Percentiles rank a stretch among this genome's conserved stretches.
phyloP scores from a whole-genome alignment of 768 basidiomycete species.

The Trametes sanguinea region DNA sequence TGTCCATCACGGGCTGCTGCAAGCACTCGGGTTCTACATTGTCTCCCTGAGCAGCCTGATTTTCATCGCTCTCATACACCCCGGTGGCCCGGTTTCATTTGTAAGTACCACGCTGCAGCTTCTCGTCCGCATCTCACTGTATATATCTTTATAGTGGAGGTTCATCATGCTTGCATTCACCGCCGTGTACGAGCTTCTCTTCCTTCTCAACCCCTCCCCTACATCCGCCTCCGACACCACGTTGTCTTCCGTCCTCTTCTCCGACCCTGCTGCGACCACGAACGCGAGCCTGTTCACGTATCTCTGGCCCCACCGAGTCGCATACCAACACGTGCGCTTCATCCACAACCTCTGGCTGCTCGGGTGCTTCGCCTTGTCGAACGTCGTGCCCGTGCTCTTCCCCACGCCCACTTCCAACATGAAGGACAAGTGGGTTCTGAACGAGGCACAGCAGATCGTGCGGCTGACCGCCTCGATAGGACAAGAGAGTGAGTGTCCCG shows the following conservation, averaged over 20 bases:
- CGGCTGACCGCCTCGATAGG: conserved; percentile 48
- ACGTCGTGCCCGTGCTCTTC: conserved; percentile 69
- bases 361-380: conserved; percentile 67
- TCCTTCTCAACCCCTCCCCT: conserved; percentile 62
- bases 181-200: conserved; percentile 62
- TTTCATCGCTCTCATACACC: conserved; percentile 63
- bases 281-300: conserved; percentile 36
- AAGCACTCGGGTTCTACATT: conserved; percentile 67
- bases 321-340: conserved; percentile 76
- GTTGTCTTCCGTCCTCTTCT: conserved; percentile 33
- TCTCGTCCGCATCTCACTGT: no score
- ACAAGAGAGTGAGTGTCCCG: conserved; percentile 48
- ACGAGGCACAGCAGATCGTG: conserved; percentile 43
- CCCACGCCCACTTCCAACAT: conserved; percentile 40
- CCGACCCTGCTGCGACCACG: conserved; percentile 17
- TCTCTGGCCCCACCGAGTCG: conserved; percentile 64
- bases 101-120: conserved; percentile 42
- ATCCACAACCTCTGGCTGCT: conserved; percentile 79
- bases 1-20: conserved; percentile 62
- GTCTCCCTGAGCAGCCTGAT: conserved; percentile 57
- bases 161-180: conserved; percentile 68
- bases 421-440: conserved; percentile 24
- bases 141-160: conserved; percentile 60
- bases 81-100: conserved; percentile 60
- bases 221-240: conserved; percentile 31